phyloP scores from a whole-genome alignment of 179 eudicot genomes.

The Silene noctiflora region DNA sequence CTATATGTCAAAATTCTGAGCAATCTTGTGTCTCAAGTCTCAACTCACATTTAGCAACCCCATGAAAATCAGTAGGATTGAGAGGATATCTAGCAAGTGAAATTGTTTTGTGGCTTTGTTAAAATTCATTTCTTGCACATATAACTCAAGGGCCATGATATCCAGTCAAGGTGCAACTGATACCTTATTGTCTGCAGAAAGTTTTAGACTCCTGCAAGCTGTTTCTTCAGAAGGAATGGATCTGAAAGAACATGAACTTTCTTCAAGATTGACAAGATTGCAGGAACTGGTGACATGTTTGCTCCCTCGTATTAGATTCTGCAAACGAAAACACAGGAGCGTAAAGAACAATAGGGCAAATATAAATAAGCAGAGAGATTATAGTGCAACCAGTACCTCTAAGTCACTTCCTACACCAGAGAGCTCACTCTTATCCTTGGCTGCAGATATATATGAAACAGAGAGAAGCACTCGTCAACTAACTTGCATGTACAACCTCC shows the following conservation, averaged over 20 bases:
- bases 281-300: conserved; percentile 38
- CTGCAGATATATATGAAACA: conserved; percentile 45
- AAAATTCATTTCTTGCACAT: not conserved
- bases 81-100: not conserved
- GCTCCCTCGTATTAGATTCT: conserved; percentile 48
- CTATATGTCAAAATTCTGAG: not conserved
- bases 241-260: conserved; percentile 60
- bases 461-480: conserved; percentile 2
- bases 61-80: not conserved
- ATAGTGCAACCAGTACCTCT: conserved; percentile 41
- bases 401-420: conserved; percentile 31
- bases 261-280: conserved; percentile 52
- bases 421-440: conserved; percentile 33
- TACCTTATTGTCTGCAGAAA: conserved; percentile 37
- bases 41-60: not conserved
- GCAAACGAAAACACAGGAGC: conserved; percentile 14
- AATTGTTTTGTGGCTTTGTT: not conserved
- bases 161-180: conserved; percentile 21
- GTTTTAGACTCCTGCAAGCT: conserved; percentile 28
- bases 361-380: conserved; percentile 6
- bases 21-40: not conserved
- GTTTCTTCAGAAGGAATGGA: conserved; percentile 40
- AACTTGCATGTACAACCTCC: not conserved
- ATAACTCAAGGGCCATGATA: not conserved
- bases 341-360: conserved; percentile 14